phyloP scores from a whole-genome alignment of 2,329 filamentous ascomycete species.

The Paecilomyces niveus region DNA sequence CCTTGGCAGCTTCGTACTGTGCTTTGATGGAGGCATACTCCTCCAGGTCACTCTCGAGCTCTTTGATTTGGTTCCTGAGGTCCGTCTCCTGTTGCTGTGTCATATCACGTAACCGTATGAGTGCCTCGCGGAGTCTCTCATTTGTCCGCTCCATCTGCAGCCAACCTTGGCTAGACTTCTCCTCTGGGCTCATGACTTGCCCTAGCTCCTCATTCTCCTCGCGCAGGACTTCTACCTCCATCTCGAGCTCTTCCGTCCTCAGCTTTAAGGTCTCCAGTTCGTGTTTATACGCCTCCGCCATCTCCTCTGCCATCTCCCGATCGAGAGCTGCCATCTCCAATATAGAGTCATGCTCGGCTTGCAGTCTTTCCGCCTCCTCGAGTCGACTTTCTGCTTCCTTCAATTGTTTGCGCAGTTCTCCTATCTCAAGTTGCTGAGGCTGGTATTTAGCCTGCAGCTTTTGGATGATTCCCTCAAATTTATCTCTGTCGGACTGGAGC shows the following conservation, averaged over 20 bases:
- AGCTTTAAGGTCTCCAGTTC: conserved; percentile 72
- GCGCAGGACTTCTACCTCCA: conserved; percentile 78
- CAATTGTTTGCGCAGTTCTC: conserved; percentile 66
- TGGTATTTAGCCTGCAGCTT: conserved; percentile 87
- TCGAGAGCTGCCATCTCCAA: conserved; percentile 85
- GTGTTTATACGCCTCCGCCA: conserved; percentile 69
- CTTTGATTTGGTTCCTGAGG: conserved; percentile 65
- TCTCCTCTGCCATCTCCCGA: conserved; percentile 93
- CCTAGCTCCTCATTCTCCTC: conserved; percentile 82
- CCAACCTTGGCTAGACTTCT: conserved; percentile 80
- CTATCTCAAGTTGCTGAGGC: conserved; percentile 71
- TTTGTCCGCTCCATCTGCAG: conserved; percentile 87
- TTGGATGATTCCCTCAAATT: conserved; percentile 71
- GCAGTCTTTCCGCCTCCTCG: conserved; percentile 62
- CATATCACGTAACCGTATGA: conserved; percentile 77
- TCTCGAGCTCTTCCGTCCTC: conserved; percentile 73
- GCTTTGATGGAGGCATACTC: conserved; percentile 61
- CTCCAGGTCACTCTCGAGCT: conserved; percentile 64
- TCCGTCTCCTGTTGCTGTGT: conserved; percentile 80
- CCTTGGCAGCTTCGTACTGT: conserved; percentile 62
- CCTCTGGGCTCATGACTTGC: conserved; percentile 80
- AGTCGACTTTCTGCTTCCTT: conserved; percentile 67
- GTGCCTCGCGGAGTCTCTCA: conserved; percentile 75
- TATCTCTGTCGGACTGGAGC: conserved; percentile 52
- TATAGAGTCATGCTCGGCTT: conserved; percentile 77